Conservation (phyloP, 306 rosid species). For the Pyrus betulifolia region DNA sequence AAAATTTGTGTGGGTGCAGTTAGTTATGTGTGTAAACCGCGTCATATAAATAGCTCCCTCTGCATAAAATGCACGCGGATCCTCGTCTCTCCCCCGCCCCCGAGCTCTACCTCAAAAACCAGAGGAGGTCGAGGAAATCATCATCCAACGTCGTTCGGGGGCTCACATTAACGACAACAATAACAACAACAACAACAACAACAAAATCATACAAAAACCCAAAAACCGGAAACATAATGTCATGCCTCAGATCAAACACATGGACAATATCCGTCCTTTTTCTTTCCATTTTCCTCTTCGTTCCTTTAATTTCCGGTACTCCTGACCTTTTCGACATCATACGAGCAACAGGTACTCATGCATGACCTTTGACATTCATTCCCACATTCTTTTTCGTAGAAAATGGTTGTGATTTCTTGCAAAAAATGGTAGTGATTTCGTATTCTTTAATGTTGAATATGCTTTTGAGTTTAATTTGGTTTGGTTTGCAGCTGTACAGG, state of each 20-base stretch:
- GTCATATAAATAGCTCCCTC: neutral
- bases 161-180: neutral
- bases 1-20: neutral
- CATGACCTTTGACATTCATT: neutral
- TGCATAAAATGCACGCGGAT: neutral
- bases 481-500: conserved; percentile 2
- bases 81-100: neutral
- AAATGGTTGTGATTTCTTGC: neutral
- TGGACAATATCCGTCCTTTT: neutral
- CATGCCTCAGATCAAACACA: conserved; percentile 15
- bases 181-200: neutral
- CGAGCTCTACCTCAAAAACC: conserved; percentile 1
- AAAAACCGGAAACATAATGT: conserved; percentile 30
- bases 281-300: conserved; percentile 1
- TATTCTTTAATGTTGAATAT: neutral
- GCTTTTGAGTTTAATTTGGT: neutral
- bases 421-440: neutral
- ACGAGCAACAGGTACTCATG: neutral
- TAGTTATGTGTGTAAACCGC: neutral
- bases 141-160: neutral
- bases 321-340: neutral
- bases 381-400: neutral
- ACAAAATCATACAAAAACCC: neutral
- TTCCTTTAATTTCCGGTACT: neutral
- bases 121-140: conserved; percentile 1